Percentiles rank a stretch among this genome's conserved stretches.
Conservation (phyloP, 495 filamentous ascomycete genomes). For the Apiosordaria backusii region DNA sequence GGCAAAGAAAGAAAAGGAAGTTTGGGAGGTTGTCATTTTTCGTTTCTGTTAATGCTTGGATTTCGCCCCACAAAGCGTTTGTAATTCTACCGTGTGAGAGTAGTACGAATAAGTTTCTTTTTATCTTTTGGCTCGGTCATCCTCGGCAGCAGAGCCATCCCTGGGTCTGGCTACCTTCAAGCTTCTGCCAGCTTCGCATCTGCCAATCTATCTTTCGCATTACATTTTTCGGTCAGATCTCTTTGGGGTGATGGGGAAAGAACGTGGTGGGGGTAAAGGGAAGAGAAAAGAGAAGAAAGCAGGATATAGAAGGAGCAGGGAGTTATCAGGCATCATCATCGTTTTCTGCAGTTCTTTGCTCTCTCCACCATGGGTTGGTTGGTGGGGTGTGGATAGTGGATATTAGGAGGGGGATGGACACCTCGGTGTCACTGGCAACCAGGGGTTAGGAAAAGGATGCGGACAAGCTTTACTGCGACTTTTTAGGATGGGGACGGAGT, state of each 20-base stretch:
- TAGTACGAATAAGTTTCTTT: slow-evolving; percentile 6
- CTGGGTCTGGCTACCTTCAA: neutral
- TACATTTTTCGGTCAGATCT: neutral
- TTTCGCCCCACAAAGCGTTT: slow-evolving; percentile 1
- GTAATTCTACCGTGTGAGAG: neutral
- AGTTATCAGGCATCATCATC: neutral
- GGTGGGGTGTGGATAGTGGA: neutral
- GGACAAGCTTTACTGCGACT: too few relatives aligned
- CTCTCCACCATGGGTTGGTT: too few relatives aligned
- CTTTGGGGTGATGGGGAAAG: neutral
- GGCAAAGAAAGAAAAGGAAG: neutral
- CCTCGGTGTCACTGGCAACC: too few relatives aligned
- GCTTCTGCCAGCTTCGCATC: neutral
- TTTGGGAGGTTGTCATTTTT: neutral
- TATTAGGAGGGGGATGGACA: neutral
- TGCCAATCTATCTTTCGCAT: neutral
- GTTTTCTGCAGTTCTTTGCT: neutral
- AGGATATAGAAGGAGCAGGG: neutral
- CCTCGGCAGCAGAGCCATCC: neutral
- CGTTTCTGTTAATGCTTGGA: neutral
- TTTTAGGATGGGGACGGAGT: too few relatives aligned
- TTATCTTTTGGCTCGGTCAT: slow-evolving; percentile 5
- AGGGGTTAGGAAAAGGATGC: too few relatives aligned
- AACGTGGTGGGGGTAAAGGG: too few relatives aligned
- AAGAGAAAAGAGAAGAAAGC: neutral